Evolutionary conservation across 1,284 basidiomycete species (phyloP).

Genomic region (Sporisorium sorghi): DNA sequence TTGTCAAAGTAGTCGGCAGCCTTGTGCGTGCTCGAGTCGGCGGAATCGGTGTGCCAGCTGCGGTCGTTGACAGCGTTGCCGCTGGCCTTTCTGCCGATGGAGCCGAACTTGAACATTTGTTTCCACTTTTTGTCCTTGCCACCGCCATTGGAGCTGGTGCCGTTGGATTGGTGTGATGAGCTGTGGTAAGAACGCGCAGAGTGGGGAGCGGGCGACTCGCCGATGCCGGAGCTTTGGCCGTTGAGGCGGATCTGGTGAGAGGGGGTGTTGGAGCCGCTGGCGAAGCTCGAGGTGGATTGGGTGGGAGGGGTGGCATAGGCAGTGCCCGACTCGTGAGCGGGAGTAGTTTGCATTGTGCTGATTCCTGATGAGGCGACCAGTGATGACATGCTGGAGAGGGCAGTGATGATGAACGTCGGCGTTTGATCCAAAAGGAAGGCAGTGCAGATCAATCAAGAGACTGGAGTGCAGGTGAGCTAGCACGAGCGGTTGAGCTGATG

Average conservation of each 20-base stretch:
- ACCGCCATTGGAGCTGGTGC: conserved; percentile 22
- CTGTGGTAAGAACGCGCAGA: conserved; percentile 24
- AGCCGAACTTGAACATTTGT: conserved; percentile 65
- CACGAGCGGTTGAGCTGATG: background rate
- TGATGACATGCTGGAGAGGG: conserved; percentile 28
- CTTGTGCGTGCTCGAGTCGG: conserved; percentile 27
- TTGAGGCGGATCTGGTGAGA: conserved; percentile 23
- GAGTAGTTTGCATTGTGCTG: conserved; percentile 36
- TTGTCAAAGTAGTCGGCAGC: conserved; percentile 33
- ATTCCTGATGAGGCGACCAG: conserved; percentile 32
- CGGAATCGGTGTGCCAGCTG: conserved; percentile 39
- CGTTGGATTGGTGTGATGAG: conserved; percentile 22
- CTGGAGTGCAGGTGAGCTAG: background rate
- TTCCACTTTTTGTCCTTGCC: conserved; percentile 67
- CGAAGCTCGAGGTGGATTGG: conserved; percentile 44
- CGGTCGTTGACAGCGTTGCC: conserved; percentile 24
- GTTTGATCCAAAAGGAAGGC: background rate
- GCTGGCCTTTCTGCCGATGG: conserved; percentile 56
- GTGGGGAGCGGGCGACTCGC: conserved; percentile 41
- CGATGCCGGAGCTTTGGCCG: conserved; percentile 41
- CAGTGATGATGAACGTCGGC: background rate
- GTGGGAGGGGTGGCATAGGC: conserved; percentile 44
- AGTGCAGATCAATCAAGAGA: background rate
- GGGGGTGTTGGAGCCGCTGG: conserved; percentile 46
- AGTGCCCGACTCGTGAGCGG: conserved; percentile 33